Base-by-base conservation (phyloP, 208 protist genomes). In the Trypanosoma caninum region DNA sequence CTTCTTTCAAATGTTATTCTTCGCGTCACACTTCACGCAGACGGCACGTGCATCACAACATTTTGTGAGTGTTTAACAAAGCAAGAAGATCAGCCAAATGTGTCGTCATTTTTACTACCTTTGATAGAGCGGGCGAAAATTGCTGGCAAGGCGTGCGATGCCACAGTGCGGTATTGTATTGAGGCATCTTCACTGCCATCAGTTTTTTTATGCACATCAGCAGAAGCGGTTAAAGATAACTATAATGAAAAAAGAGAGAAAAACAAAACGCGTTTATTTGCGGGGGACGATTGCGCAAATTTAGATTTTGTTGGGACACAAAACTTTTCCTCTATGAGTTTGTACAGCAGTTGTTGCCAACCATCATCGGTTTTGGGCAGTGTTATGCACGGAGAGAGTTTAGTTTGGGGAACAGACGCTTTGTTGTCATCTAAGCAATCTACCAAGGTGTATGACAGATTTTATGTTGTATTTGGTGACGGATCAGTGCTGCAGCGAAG, bases 401-500 rank as follows among this genome's bases (percentile, higher is more conserved):
- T n/a, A n/a, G n/a, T n/a, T n/a, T n/a, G n/a, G n/a, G 22, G 14
- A 3, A 25, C 25, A 30, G 10, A 13, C 22, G 4, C 10, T 31
- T 23, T 10, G 4, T 3, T 8, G 11, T 0, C 22, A 13, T 31
- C 22, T 22, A 2, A 4, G 16, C 35, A 23, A 38, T n/a, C 35
- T n/a, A n/a, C n/a, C 48, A 58, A 54, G 25, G 27, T 38, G 6
- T 38, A 57, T 52, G 59, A 65, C 27, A 7, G 65, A 37, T 91
- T 90, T 58, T 83, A 85, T 60, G 59, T 82, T 31, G 53, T 82
- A 9, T 83, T 94, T 42, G 82, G 82, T 27, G 88, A 94, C 60
- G 84, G 84, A 22, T 84, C 80, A 0, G 74, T 84, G 23, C 68
- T 94, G 40, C 68, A 65, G 37, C 80, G 84, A 2, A 74, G 78